Percentiles rank a stretch among this genome's conserved stretches.
Conservation (phyloP, 2,329 filamentous ascomycete species). For the Kalaharituber pfeilii region DNA sequence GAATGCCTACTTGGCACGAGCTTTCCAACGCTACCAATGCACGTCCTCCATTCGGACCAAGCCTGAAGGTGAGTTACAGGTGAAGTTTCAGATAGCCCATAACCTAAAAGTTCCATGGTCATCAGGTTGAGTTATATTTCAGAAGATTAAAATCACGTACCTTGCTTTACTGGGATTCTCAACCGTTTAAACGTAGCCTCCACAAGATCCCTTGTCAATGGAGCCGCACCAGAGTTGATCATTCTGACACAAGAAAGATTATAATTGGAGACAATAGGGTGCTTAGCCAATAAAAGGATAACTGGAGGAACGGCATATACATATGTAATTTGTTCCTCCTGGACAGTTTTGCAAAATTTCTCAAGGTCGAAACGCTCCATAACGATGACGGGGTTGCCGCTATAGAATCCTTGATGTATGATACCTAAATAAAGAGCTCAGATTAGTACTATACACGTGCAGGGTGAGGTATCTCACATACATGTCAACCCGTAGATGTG, state of each 20-base stretch:
- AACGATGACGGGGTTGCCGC: conserved; percentile 49
- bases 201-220: conserved; percentile 63
- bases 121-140: neutral
- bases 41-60: conserved; percentile 58
- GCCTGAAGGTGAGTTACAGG: conserved; percentile 59
- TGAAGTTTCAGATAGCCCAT: conserved; percentile 74
- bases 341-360: conserved; percentile 57
- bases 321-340: conserved; percentile 58
- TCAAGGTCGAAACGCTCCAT: conserved; percentile 70
- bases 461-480: conserved; percentile 2
- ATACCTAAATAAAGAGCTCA: conserved; percentile 26
- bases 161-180: conserved; percentile 65
- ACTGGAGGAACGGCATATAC: conserved; percentile 70
- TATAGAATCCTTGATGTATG: conserved; percentile 49
- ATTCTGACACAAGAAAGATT: conserved; percentile 63
- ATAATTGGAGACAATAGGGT: conserved; percentile 61
- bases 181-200: conserved; percentile 57
- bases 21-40: conserved; percentile 60
- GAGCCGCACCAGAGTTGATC: conserved; percentile 76
- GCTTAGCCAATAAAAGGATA: conserved; percentile 61
- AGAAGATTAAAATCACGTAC: neutral
- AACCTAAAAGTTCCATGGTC: conserved; percentile 35
- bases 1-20: conserved; percentile 52
- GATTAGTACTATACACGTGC: conserved; percentile 6
- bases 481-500: conserved; percentile 52